Conservation (phyloP, 164 flowering plant species). For the Stephania yunnanensis region DNA sequence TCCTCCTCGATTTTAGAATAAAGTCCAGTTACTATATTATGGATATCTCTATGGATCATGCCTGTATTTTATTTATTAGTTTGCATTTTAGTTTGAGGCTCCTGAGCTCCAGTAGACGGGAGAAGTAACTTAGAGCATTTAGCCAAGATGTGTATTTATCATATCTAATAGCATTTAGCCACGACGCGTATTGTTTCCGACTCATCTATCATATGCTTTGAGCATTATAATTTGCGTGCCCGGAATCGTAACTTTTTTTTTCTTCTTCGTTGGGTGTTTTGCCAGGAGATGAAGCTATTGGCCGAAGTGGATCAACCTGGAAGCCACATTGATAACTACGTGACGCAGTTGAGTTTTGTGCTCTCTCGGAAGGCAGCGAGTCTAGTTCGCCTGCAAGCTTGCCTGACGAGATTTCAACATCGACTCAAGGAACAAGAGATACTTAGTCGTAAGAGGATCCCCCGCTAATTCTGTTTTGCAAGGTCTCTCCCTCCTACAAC, state of each 20-base stretch:
- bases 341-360: slow-evolving; percentile 82
- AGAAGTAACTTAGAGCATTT: too few relatives aligned
- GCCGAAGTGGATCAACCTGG: slow-evolving; percentile 98
- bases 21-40: background rate
- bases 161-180: too few relatives aligned
- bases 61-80: too few relatives aligned
- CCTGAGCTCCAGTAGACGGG: too few relatives aligned
- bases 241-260: background rate
- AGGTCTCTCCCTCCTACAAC: background rate
- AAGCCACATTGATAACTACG: slow-evolving; percentile 86
- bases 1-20: background rate
- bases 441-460: slow-evolving; percentile 80
- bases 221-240: background rate
- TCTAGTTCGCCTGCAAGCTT: slow-evolving; percentile 91
- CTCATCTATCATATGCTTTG: background rate
- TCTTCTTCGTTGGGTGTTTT: background rate
- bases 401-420: slow-evolving; percentile 93
- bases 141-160: too few relatives aligned
- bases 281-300: slow-evolving; percentile 92
- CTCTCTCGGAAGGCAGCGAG: slow-evolving; percentile 94
- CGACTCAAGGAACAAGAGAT: slow-evolving; percentile 93
- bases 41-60: background rate
- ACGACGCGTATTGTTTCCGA: background rate
- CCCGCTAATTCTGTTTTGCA: slow-evolving; percentile 32
- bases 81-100: too few relatives aligned